Percentiles rank a stretch among this genome's conserved stretches.
These are phyloP conservation scores for Dittrichia graveolens DNA, from an alignment of 129 eudicot species.

Conservation along the genomic window DNA sequence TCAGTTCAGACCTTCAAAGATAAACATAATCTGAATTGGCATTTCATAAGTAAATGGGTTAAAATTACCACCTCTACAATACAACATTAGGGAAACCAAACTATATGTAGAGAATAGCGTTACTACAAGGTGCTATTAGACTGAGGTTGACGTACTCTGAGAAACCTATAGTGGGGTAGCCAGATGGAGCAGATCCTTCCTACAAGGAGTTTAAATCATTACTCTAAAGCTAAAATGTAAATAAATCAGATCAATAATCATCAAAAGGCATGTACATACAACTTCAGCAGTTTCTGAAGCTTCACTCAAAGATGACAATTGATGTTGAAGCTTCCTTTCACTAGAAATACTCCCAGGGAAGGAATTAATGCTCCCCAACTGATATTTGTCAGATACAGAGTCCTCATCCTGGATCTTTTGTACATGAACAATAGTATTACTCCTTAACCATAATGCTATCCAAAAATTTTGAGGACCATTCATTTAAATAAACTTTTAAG, in stretches of 20 bases:
- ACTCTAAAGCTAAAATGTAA: constrained; percentile 5
- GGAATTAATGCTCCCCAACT: constrained; percentile 45
- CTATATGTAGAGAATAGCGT: too few relatives aligned
- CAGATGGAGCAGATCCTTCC: constrained; percentile 43
- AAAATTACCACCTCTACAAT: constrained; percentile 16
- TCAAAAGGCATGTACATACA: constrained; percentile 41
- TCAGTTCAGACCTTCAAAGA: not conserved
- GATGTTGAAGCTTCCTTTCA: constrained; percentile 57
- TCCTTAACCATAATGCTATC: not conserved
- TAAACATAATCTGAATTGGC: constrained; percentile 1
- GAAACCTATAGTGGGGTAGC: constrained; percentile 36
- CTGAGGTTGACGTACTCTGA: constrained; percentile 44
- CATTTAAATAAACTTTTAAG: constrained; percentile 1
- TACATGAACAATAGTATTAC: constrained; percentile 31
- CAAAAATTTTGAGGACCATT: not conserved
- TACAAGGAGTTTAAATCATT: constrained; percentile 22
- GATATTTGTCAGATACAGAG: constrained; percentile 52
- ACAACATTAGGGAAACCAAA: too few relatives aligned
- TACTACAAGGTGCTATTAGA: constrained; percentile 20
- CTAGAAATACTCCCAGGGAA: constrained; percentile 32
- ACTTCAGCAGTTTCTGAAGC: constrained; percentile 63
- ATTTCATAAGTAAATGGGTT: not conserved
- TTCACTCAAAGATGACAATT: constrained; percentile 57
- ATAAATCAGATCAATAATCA: not conserved
- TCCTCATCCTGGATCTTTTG: constrained; percentile 85